Evolutionary conservation across 192 early-diverging fungal genomes (phyloP).

Genomic region (Umbelopsis isabellina): DNA sequence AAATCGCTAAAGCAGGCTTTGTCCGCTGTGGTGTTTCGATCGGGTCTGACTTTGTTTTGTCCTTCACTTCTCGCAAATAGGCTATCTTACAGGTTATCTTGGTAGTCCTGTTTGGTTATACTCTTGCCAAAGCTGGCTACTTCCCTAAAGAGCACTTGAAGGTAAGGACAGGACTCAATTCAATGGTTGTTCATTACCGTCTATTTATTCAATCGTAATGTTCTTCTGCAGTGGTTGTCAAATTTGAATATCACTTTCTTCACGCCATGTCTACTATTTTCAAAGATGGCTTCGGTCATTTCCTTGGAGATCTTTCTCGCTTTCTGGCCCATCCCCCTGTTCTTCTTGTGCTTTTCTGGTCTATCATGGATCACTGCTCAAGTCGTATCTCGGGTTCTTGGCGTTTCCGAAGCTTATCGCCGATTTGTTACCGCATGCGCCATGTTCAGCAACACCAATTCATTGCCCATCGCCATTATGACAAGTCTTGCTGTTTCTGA

Average conservation of each 20-base stretch:
- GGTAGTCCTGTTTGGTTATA: conserved; percentile 34
- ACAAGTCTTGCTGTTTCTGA: conserved; percentile 58
- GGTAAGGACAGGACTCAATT: too few species aligned
- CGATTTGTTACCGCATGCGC: conserved; percentile 66
- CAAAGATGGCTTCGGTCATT: conserved; percentile 72
- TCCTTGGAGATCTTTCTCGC: conserved; percentile 63
- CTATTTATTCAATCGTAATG: neutral
- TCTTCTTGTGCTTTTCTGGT: conserved; percentile 43
- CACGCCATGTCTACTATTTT: conserved; percentile 76
- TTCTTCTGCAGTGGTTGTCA: conserved; percentile 50
- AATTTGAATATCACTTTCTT: conserved; percentile 71
- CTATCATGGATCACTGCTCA: conserved; percentile 43
- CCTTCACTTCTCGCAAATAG: conserved; percentile 11
- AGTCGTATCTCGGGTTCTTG: conserved; percentile 40
- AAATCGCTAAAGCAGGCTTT: neutral
- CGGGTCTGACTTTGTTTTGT: neutral
- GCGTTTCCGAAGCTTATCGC: conserved; percentile 54
- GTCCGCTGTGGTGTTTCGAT: neutral
- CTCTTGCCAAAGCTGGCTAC: conserved; percentile 34
- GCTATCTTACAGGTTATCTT: conserved; percentile 41
- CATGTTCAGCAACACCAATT: conserved; percentile 77
- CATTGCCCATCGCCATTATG: conserved; percentile 71
- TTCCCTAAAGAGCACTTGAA: conserved; percentile 38
- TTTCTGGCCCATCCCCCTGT: conserved; percentile 73
- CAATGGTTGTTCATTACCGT: too few species aligned